Percentiles rank a stretch among this genome's conserved stretches.
phyloP scores from a whole-genome alignment of 2,329 filamentous ascomycete genomes.

The Penicillium sp. region DNA sequence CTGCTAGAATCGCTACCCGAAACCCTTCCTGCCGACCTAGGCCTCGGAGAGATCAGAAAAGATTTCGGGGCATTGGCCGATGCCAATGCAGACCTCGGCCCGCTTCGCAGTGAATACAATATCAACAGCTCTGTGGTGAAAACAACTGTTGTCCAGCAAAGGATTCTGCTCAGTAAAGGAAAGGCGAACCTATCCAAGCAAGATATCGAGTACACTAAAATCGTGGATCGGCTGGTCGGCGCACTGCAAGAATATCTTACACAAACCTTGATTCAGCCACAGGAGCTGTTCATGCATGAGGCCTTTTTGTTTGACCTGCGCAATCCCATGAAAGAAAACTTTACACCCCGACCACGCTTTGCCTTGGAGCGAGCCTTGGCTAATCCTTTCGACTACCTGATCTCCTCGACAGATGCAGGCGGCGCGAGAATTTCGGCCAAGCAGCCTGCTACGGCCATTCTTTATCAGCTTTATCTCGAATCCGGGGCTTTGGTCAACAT shows the following conservation, averaged over 20 bases:
- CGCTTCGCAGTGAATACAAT: slow-evolving; percentile 74
- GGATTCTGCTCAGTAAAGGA: slow-evolving; percentile 60
- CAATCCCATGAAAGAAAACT: slow-evolving; percentile 59
- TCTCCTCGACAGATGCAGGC: slow-evolving; percentile 48
- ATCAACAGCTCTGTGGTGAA: slow-evolving; percentile 60
- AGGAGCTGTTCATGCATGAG: slow-evolving; percentile 57
- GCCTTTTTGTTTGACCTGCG: slow-evolving; percentile 61
- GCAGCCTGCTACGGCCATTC: slow-evolving; percentile 60
- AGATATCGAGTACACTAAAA: slow-evolving; percentile 57
- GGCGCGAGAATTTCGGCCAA: slow-evolving; percentile 48
- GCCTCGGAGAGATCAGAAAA: slow-evolving; percentile 48
- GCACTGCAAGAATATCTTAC: slow-evolving; percentile 51
- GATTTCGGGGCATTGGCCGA: slow-evolving; percentile 53
- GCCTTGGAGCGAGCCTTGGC: slow-evolving; percentile 62
- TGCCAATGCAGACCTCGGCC: slow-evolving; percentile 50
- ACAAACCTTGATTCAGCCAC: slow-evolving; percentile 51
- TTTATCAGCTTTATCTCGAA: slow-evolving; percentile 66
- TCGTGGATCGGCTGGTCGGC: slow-evolving; percentile 53
- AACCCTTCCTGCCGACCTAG: slow-evolving; percentile 34
- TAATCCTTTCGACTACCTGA: slow-evolving; percentile 62
- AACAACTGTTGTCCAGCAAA: slow-evolving; percentile 62
- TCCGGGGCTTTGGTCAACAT: slow-evolving; percentile 64
- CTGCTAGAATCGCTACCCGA: slow-evolving; percentile 45
- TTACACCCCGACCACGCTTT: slow-evolving; percentile 60
- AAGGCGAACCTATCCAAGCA: slow-evolving; percentile 56